A percentile compares a stretch with the other conserved stretches of the same genome.
Evolutionary conservation across 73 alveolate species (phyloP).

Genomic region (Urostyla sp.): DNA sequence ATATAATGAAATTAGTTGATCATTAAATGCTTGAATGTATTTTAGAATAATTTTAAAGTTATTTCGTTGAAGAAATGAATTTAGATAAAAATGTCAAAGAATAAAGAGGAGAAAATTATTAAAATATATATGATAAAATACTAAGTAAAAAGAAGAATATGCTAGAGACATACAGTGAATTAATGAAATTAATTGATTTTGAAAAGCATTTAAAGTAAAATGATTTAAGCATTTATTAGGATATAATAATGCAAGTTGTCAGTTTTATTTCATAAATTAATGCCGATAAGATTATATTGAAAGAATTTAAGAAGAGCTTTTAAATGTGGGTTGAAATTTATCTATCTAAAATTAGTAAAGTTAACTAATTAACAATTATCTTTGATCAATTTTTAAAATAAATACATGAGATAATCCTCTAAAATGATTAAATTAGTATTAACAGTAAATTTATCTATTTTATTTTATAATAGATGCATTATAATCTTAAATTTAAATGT

Average conservation of each 20-base stretch:
- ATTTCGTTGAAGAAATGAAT: background rate
- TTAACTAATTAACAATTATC: background rate
- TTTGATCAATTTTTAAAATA: conserved; percentile 2
- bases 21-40: conserved; percentile 32
- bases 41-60: background rate
- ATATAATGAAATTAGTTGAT: conserved; percentile 1
- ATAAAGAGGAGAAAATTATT: background rate
- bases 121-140: conserved; percentile 4
- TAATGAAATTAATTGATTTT: background rate
- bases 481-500: no score
- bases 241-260: background rate
- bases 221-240: conserved; percentile 3
- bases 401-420: conserved; percentile 22
- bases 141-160: background rate
- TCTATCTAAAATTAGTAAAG: conserved; percentile 23
- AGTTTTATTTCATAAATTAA: background rate
- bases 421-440: conserved; percentile 5
- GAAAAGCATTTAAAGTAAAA: conserved; percentile 12
- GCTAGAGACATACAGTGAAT: conserved; percentile 16
- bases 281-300: background rate
- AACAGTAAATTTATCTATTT: conserved; percentile 2
- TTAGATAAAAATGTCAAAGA: background rate
- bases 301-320: conserved; percentile 24
- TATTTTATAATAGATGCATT: no score
- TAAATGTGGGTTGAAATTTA: conserved; percentile 22